Evolutionary conservation across 176 grass and related monocot species (phyloP), one percentile per base, ranked within the genome.

Genomic region (Triticum dicoccoides): DNA sequence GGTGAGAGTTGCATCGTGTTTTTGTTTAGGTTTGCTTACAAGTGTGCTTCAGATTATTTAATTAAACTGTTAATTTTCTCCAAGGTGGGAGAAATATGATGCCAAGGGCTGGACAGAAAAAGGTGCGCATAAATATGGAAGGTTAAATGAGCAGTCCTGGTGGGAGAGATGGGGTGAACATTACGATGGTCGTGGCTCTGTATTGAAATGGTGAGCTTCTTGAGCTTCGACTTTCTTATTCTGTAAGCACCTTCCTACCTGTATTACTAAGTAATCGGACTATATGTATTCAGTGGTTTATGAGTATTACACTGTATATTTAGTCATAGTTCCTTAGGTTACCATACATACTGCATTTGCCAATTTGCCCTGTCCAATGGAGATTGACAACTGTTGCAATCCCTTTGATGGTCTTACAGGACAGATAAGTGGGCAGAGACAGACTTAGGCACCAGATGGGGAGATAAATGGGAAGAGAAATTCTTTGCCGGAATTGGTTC

Each of bases 51-150:
- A 23, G 65, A 72, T 58, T 47, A 42, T 69, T 63, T 67, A 24
- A 27, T 82, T 87, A 11, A 88, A 63, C 15, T 8, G 18, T 72
- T 30, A 14, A 68, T 88, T 21, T 78, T 58, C 21, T 86, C 30
- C 62, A 82, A 98, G 97, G 97, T 99, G 97, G 97, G 97, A 99
- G 76, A 99, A 99, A 84, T 94, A 99, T 78, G 97, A 99, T 89
- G 97, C 92, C 52, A 99, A 99, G 91, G 97, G 97, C 76, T 96
- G 88, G 92, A 96, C 97, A 11, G 97, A 99, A 70, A 99, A 99
- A 94, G 92, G 94, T 80, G 97, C 97, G 56, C 92, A 99, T 82
- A 99, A 99, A 80, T 99, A 99, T 78, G 97, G 97, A 86, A 94
- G 87, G 56, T 73, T 99, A 52, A 94, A 99, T 33, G 94, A 99